These are phyloP conservation scores for Haplographium delicatum DNA, from an alignment of 495 filamentous ascomycete genomes.

Conservation along the genomic window DNA sequence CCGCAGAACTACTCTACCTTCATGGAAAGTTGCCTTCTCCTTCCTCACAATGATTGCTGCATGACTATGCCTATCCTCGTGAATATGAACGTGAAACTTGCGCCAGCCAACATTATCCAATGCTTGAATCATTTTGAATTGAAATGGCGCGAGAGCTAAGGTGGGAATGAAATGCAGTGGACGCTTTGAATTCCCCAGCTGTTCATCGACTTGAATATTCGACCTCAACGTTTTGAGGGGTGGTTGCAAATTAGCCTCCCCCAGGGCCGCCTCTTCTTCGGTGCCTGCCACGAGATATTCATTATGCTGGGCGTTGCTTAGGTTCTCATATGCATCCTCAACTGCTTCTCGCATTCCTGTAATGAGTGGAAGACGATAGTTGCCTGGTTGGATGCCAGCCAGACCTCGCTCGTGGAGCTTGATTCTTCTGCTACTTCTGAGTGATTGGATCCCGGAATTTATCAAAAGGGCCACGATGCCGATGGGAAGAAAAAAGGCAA, in stretches of 20 bases:
- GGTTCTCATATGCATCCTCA: conserved; percentile 67
- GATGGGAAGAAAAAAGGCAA: conserved; percentile 63
- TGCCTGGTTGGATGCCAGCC: conserved; percentile 52
- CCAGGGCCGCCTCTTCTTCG: conserved; percentile 17
- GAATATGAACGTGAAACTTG: conserved; percentile 85
- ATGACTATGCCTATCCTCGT: conserved; percentile 72
- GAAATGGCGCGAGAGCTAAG: conserved; percentile 69
- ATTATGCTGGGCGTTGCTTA: conserved; percentile 56
- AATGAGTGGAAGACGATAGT: conserved; percentile 73
- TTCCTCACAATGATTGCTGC: conserved; percentile 83
- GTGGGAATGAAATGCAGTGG: conserved; percentile 49
- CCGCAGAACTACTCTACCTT: conserved; percentile 71
- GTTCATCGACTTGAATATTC: not conserved
- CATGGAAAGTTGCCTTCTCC: conserved; percentile 55
- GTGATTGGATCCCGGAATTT: conserved; percentile 69
- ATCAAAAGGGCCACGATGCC: conserved; percentile 63
- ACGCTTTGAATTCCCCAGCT: conserved; percentile 2
- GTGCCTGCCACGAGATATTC: conserved; percentile 36
- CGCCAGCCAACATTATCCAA: conserved; percentile 70
- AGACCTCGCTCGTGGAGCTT: conserved; percentile 68
- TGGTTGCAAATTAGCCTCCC: conserved; percentile 1
- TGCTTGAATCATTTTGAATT: conserved; percentile 76
- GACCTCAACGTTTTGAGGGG: not conserved
- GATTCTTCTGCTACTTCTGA: conserved; percentile 67
- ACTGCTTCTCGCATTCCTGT: conserved; percentile 64